These are phyloP conservation scores for Eimeria zaria DNA, from an alignment of 169 alveolate genomes.

Conservation along the genomic window DNA sequence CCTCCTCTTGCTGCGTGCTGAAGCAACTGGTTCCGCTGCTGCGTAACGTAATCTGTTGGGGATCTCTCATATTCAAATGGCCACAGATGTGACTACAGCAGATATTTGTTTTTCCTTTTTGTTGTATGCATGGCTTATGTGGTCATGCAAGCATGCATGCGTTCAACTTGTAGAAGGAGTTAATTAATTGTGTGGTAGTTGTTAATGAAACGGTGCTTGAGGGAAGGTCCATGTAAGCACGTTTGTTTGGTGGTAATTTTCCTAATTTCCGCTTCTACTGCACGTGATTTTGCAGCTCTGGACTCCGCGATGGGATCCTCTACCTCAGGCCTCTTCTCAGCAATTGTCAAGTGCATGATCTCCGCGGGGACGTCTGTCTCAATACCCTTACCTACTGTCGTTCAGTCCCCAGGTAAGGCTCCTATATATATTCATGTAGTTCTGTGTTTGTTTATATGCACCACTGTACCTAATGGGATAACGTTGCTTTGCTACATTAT, in stretches of 20 bases:
- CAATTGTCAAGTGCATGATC: constrained; percentile 17
- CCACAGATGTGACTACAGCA: no score
- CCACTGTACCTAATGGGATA: neutral
- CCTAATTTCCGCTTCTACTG: neutral
- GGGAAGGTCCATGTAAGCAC: neutral
- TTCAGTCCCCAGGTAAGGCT: constrained; percentile 13
- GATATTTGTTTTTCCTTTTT: neutral
- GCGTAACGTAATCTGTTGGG: neutral
- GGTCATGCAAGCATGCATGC: neutral
- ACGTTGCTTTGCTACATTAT: no score
- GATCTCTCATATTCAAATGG: no score
- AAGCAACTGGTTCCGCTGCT: neutral
- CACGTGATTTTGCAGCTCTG: neutral
- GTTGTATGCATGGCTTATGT: neutral
- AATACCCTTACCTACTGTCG: constrained; percentile 8
- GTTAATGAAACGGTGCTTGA: neutral
- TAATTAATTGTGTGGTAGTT: neutral
- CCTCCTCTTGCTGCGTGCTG: neutral
- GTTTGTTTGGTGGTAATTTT: neutral
- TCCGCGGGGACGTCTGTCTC: neutral
- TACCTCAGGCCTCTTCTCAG: neutral
- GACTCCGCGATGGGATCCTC: neutral
- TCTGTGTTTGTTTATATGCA: neutral
- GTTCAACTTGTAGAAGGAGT: neutral
- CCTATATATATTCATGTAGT: neutral